Percentiles rank a stretch among this genome's conserved stretches.
phyloP scores from a whole-genome alignment of 2,329 filamentous ascomycete genomes.

The Aspergillus sp. region DNA sequence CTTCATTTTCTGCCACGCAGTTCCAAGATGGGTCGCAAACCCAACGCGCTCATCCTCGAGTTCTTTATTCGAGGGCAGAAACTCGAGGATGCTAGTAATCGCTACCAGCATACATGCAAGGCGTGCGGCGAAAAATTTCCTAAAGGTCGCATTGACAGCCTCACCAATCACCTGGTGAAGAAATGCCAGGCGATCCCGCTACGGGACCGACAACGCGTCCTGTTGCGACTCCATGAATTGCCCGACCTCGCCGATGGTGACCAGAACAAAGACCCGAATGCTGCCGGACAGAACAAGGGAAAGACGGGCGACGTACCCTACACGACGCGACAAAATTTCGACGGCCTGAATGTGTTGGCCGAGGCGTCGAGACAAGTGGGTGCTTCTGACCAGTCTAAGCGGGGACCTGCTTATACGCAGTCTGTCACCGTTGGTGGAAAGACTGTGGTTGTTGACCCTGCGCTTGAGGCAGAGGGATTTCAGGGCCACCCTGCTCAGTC shows the following conservation, averaged over 20 bases:
- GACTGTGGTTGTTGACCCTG: slow-evolving; percentile 44
- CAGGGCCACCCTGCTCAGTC: slow-evolving; percentile 31
- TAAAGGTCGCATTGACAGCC: slow-evolving; percentile 81
- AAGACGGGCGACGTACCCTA: slow-evolving; percentile 44
- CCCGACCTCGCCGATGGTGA: slow-evolving; percentile 51
- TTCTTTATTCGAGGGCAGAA: slow-evolving; percentile 87
- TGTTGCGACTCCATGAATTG: slow-evolving; percentile 70
- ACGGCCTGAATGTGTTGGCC: slow-evolving; percentile 79
- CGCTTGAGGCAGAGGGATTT: slow-evolving; percentile 42
- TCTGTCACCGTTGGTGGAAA: slow-evolving; percentile 42
- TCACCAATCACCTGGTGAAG: slow-evolving; percentile 79
- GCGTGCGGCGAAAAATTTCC: slow-evolving; percentile 85
- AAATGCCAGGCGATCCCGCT: slow-evolving; percentile 79
- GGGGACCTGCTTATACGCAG: slow-evolving; percentile 38
- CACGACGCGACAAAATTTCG: slow-evolving; percentile 63
- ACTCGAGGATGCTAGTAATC: slow-evolving; percentile 83
- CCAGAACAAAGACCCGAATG: slow-evolving; percentile 39
- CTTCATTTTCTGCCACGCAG: slow-evolving; percentile 17
- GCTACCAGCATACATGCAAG: slow-evolving; percentile 89
- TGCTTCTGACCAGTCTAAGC: slow-evolving; percentile 48
- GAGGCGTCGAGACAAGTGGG: slow-evolving; percentile 82
- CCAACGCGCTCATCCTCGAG: slow-evolving; percentile 80
- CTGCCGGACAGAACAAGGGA: slow-evolving; percentile 34
- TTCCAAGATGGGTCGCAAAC: slow-evolving; percentile 72
- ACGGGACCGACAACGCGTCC: slow-evolving; percentile 72